Conservation (phyloP, 352 stramenopile genomes). For the Thraustotheca clavata region DNA sequence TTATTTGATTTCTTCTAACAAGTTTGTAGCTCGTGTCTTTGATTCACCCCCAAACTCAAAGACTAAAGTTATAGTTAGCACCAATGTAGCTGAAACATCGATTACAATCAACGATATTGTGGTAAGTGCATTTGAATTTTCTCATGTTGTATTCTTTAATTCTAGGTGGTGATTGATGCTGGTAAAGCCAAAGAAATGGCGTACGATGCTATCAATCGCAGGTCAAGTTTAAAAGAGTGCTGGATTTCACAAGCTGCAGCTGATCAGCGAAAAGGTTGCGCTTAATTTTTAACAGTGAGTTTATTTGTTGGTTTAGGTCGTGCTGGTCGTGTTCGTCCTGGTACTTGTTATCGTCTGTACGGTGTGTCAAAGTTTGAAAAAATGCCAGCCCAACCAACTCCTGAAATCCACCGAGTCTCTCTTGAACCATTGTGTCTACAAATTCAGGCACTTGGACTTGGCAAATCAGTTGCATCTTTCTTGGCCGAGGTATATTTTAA, state of each 20-base stretch:
- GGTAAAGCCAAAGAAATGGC: constrained; percentile 86
- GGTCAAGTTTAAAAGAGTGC: constrained; percentile 70
- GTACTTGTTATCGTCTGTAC: constrained; percentile 73
- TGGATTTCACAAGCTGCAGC: constrained; percentile 75
- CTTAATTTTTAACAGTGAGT: not conserved
- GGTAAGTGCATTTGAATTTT: not conserved
- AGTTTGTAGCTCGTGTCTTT: constrained; percentile 44
- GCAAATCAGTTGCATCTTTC: constrained; percentile 53
- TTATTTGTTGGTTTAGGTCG: constrained; percentile 26
- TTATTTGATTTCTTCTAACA: not conserved
- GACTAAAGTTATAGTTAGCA: constrained; percentile 81
- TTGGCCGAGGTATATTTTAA: constrained; percentile 34
- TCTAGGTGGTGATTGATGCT: constrained; percentile 62
- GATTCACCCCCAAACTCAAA: constrained; percentile 45
- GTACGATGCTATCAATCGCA: constrained; percentile 60
- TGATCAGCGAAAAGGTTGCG: constrained; percentile 59
- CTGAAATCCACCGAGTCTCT: constrained; percentile 85
- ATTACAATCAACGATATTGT: constrained; percentile 87
- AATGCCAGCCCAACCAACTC: constrained; percentile 61
- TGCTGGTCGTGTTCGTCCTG: constrained; percentile 68
- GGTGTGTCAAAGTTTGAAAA: constrained; percentile 46
- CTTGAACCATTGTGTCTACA: constrained; percentile 80
- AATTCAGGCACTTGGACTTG: constrained; percentile 77
- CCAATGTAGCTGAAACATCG: constrained; percentile 85
- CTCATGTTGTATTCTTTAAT: not conserved